phyloP scores from a whole-genome alignment of 495 filamentous ascomycete genomes.

The Trichoderma reesei region DNA sequence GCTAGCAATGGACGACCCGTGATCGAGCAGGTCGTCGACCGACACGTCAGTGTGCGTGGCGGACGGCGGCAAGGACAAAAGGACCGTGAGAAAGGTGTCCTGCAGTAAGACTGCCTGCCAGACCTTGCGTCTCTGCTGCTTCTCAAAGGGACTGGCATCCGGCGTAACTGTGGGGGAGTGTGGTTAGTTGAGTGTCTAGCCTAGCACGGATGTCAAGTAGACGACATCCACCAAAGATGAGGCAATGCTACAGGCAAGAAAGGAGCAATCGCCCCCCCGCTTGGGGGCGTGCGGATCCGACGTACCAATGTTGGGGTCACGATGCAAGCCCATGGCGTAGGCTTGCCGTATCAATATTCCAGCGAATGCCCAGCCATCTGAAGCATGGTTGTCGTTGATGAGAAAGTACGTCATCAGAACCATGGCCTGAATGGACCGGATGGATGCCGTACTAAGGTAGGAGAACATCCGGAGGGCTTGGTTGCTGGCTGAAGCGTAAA shows the following conservation, averaged over 20 bases:
- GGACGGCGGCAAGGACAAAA: constrained; percentile 58
- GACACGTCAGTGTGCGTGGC: constrained; percentile 64
- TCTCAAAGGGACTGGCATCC: constrained; percentile 49
- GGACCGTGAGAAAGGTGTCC: constrained; percentile 68
- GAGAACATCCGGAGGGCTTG: constrained; percentile 58
- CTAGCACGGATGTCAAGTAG: too few relatives aligned
- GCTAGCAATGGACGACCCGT: constrained; percentile 35
- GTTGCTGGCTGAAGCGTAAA: constrained; percentile 63
- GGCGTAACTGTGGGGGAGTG: constrained; percentile 38
- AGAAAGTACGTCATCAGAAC: constrained; percentile 64
- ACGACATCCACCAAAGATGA: too few relatives aligned
- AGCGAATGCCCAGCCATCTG: constrained; percentile 66
- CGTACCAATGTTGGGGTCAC: constrained; percentile 57
- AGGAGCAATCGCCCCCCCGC: not conserved
- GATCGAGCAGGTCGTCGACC: constrained; percentile 52
- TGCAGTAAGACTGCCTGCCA: constrained; percentile 69
- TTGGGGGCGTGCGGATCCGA: not conserved
- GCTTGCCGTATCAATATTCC: constrained; percentile 61
- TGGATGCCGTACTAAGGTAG: constrained; percentile 56
- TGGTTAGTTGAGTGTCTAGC: not conserved
- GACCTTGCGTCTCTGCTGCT: constrained; percentile 58
- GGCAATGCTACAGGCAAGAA: not conserved
- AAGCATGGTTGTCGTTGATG: constrained; percentile 69
- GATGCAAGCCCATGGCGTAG: constrained; percentile 65
- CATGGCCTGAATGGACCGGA: constrained; percentile 64